Base-by-base conservation (phyloP, 352 stramenopile species). In the Globisporangium iwayamae region DNA sequence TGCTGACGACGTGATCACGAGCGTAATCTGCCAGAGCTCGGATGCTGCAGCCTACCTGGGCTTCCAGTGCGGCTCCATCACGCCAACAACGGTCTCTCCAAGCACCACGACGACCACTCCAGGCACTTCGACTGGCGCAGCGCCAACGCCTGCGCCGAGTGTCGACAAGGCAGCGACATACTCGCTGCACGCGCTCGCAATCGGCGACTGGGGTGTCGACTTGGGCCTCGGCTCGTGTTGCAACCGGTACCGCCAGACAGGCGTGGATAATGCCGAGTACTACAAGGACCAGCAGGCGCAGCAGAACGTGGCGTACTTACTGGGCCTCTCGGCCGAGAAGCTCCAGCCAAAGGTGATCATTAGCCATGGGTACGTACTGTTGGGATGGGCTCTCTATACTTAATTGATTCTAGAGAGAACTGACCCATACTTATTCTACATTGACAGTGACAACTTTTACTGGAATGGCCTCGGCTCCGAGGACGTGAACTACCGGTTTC, bases 241-340 rank as follows among this genome's bases (percentile, higher is more conserved):
- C 63, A 87, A 87, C 32, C 73, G 83, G 6, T 90, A 91, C 53
- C 79, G 78, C 25, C 75, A 87, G 55, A 89, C 80, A 0, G 78
- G 79, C 8, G 75, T 65, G 1, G 73, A 73, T 50, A 88, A 79
- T 43, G 70, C 56, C 5, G 75, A 81, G 65, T 91, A 89, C 68
- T 85, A 88, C 63, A 88, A 89, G 25, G 83, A 92, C 63, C 81
- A 85, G 22, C 79, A 90, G 53, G 81, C 83, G 14, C 83, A 92
- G 60, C 48, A 69, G 34, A 87, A 88, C 53, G 77, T 92, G 0
- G 83, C 81, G 25, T 63, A 88, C 39, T 57, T 92, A 57, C 63
- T 92, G 56, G 54, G 68, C 0, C 65, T 87, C n/a, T 90, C 83
- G n/a, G 76, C 83, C 11, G 74, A 74, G 34, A 76, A 78, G 32